phyloP scores from a whole-genome alignment of 805 yeast genomes.

The Cyberlindnera japonica region DNA sequence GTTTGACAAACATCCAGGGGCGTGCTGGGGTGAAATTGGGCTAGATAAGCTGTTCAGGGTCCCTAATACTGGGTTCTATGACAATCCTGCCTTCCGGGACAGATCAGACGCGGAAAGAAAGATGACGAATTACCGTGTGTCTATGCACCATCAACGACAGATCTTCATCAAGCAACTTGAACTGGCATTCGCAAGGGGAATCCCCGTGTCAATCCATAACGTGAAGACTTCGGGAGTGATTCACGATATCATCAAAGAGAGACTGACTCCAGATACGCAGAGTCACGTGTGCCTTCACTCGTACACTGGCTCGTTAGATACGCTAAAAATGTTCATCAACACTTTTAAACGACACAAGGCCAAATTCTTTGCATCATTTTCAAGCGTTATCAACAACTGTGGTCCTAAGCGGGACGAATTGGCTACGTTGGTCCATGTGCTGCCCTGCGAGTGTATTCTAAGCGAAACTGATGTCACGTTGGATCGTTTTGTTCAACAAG shows the following conservation, averaged over 20 bases:
- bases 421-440: not conserved
- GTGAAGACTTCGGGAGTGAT: constrained; percentile 73
- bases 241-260: constrained; percentile 39
- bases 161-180: constrained; percentile 49
- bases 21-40: constrained; percentile 86
- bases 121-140: constrained; percentile 49
- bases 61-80: constrained; percentile 56
- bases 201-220: constrained; percentile 76
- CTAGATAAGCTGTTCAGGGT: constrained; percentile 72
- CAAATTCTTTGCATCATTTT: constrained; percentile 14
- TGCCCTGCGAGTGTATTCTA: constrained; percentile 11
- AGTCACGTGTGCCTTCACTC: constrained; percentile 70
- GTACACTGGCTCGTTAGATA: constrained; percentile 79
- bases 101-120: constrained; percentile 9
- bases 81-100: constrained; percentile 31
- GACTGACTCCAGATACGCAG: constrained; percentile 17
- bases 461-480: constrained; percentile 26
- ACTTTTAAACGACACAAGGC: constrained; percentile 10
- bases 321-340: constrained; percentile 45
- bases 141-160: constrained; percentile 59
- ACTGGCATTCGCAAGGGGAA: constrained; percentile 45
- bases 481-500: constrained; percentile 5
- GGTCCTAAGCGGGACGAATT: constrained; percentile 9
- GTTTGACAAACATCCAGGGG: constrained; percentile 15
- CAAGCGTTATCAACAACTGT: constrained; percentile 13